Conservation (phyloP, 2,329 filamentous ascomycete genomes). For the Phialemoniopsis sp. region DNA sequence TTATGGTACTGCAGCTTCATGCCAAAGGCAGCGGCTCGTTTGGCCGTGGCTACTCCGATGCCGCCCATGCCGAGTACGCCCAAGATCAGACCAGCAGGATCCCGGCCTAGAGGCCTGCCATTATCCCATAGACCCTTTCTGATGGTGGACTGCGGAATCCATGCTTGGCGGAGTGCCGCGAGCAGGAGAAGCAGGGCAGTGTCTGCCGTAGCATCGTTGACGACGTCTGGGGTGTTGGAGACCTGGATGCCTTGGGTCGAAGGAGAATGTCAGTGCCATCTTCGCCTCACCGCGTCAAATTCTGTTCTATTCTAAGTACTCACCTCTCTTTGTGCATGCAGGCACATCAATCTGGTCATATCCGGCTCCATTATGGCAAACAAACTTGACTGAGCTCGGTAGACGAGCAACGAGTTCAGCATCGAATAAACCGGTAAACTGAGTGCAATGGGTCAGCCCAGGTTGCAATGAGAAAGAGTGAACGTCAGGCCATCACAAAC, state of each 20-base stretch:
- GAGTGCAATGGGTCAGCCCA: too few relatives aligned
- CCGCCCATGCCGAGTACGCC: constrained; percentile 69
- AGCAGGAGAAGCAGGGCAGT: constrained; percentile 76
- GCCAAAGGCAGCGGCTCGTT: constrained; percentile 58
- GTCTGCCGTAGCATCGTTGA: constrained; percentile 82
- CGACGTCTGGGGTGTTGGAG: constrained; percentile 77
- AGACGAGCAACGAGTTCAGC: constrained; percentile 60
- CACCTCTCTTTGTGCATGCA: too few relatives aligned
- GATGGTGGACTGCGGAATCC: too few relatives aligned
- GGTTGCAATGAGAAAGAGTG: too few relatives aligned
- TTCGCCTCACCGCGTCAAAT: too few relatives aligned
- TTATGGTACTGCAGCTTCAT: constrained; percentile 60
- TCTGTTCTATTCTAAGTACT: too few relatives aligned
- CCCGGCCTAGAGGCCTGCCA: constrained; percentile 46
- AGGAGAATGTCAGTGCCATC: too few relatives aligned
- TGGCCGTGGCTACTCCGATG: constrained; percentile 61
- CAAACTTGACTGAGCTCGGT: constrained; percentile 48
- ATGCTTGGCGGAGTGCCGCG: constrained; percentile 64
- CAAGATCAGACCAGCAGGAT: constrained; percentile 61
- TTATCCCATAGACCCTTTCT: too few relatives aligned
- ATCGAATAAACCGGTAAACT: constrained; percentile 63
- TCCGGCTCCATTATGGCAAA: constrained; percentile 54
- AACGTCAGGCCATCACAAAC: too few relatives aligned
- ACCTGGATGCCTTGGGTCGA: constrained; percentile 62
- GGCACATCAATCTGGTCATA: too few relatives aligned